phyloP scores from a whole-genome alignment of 768 basidiomycete species.

The Tricholoma matsutake region DNA sequence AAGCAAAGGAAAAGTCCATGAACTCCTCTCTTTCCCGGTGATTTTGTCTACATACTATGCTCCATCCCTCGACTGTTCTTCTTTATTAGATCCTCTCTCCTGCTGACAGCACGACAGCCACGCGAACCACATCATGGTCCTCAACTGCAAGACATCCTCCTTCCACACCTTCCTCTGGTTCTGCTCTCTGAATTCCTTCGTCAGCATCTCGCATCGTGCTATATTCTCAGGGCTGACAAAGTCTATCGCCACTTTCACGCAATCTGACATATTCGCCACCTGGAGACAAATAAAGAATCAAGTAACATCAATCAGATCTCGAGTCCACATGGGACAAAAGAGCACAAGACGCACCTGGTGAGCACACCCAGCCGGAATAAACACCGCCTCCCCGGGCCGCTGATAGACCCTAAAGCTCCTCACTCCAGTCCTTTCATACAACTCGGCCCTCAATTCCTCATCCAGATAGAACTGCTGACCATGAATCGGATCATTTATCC shows the following conservation, averaged over 20 bases:
- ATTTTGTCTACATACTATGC: background rate
- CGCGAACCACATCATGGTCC: slow-evolving; percentile 93
- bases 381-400: slow-evolving; percentile 87
- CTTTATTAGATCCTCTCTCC: slow-evolving; percentile 17
- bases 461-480: slow-evolving; percentile 88
- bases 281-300: slow-evolving; percentile 25
- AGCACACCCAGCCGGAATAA: slow-evolving; percentile 92
- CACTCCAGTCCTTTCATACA: slow-evolving; percentile 68
- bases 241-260: slow-evolving; percentile 93
- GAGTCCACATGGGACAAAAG: background rate
- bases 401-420: slow-evolving; percentile 85
- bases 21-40: background rate
- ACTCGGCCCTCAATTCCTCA: slow-evolving; percentile 56
- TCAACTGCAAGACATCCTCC: slow-evolving; percentile 87
- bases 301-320: background rate
- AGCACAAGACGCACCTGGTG: slow-evolving; percentile 61
- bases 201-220: slow-evolving; percentile 77
- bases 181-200: slow-evolving; percentile 86
- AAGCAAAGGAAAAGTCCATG: too few species aligned
- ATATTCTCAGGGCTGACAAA: slow-evolving; percentile 96
- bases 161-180: slow-evolving; percentile 90
- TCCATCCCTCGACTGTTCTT: background rate
- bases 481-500: slow-evolving; percentile 78
- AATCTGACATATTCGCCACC: slow-evolving; percentile 93
- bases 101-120: slow-evolving; percentile 67